These are phyloP conservation scores for Suillus weaverae DNA, from an alignment of 768 basidiomycete genomes.

Conservation along the genomic window DNA sequence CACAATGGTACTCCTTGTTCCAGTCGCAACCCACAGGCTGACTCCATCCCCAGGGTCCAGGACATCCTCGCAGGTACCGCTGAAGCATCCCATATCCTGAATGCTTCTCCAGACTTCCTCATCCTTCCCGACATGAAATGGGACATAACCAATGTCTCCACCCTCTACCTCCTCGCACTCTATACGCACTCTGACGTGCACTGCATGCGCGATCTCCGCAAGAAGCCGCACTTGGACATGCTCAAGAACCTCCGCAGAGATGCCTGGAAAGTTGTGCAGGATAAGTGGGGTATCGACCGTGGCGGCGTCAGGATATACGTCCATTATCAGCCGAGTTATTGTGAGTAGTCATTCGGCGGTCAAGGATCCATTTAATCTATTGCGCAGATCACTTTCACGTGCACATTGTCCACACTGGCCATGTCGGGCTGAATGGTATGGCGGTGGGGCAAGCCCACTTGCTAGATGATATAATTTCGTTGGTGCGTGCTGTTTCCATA, in stretches of 20 bases:
- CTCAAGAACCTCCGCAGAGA: conserved; percentile 63
- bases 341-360: conserved; percentile 44
- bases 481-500: conserved; percentile 47
- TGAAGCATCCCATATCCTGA: conserved; percentile 73
- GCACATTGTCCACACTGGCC: conserved; percentile 81
- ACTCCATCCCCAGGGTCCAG: conserved; percentile 60
- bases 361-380: not conserved
- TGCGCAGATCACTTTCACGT: conserved; percentile 88
- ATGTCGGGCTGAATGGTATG: conserved; percentile 61
- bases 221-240: conserved; percentile 58
- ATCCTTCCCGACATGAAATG: conserved; percentile 97
- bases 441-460: conserved; percentile 89
- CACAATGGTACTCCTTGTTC: conserved; percentile 62
- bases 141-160: conserved; percentile 71
- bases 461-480: conserved; percentile 85
- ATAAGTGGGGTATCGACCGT: conserved; percentile 63
- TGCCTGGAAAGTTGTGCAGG: conserved; percentile 50
- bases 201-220: conserved; percentile 71
- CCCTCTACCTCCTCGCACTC: conserved; percentile 86
- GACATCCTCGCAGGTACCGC: conserved; percentile 78
- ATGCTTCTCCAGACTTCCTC: conserved; percentile 62
- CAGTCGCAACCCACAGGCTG: not conserved
- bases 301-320: conserved; percentile 77
- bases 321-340: conserved; percentile 97
- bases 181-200: conserved; percentile 59